phyloP scores from a whole-genome alignment of 495 filamentous ascomycete species.

The Penicillium longicatenatum region DNA sequence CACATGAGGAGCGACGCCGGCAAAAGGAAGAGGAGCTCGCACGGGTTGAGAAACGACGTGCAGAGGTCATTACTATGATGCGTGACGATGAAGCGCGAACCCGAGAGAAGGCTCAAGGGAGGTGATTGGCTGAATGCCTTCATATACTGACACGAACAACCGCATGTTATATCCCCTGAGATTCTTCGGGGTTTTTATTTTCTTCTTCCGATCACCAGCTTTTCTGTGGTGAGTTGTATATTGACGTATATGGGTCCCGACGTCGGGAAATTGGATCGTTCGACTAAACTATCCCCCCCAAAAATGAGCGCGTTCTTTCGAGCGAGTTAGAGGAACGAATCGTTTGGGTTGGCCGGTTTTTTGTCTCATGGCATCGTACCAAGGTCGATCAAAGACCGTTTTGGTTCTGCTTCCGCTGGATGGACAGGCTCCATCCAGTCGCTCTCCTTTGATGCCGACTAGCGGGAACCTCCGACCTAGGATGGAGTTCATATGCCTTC shows the following conservation, averaged over 20 bases:
- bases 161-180: constrained; percentile 2
- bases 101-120: constrained; percentile 23
- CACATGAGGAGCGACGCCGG: constrained; percentile 62
- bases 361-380: neutral
- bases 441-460: neutral
- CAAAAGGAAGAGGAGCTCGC: constrained; percentile 62
- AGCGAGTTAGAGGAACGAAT: neutral
- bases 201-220: neutral
- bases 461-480: neutral
- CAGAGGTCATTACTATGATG: constrained; percentile 55
- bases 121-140: constrained; percentile 19
- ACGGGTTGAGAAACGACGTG: constrained; percentile 45
- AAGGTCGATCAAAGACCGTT: neutral
- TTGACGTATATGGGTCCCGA: constrained; percentile 26
- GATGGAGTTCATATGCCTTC: constrained; percentile 7
- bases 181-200: neutral
- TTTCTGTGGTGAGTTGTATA: constrained; percentile 13
- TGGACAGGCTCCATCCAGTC: neutral
- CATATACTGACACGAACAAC: neutral
- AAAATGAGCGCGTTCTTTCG: neutral
- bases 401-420: neutral
- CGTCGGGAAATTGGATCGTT: constrained; percentile 19
- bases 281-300: constrained; percentile 8
- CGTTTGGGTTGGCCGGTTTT: neutral
- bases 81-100: constrained; percentile 52